Percentiles rank a stretch among this genome's conserved stretches.
Evolutionary conservation across 2,329 filamentous ascomycete species (phyloP).

Genomic region (Sclerotinia subarctica): DNA sequence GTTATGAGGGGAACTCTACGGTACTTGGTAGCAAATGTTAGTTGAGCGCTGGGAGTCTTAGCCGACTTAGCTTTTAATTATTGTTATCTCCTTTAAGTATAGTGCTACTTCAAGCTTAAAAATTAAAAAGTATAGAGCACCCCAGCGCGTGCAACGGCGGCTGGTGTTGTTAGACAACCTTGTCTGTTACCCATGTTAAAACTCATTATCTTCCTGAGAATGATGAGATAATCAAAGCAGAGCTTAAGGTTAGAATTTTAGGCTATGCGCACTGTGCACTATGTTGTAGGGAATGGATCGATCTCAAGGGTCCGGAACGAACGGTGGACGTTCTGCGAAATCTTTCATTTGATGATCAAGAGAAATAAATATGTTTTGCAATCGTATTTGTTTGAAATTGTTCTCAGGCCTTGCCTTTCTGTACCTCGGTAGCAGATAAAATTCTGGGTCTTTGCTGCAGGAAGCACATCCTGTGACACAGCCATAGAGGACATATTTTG

Average conservation of each 20-base stretch:
- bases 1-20: conserved; percentile 11
- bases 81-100: not conserved
- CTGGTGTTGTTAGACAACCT: conserved; percentile 16
- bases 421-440: not conserved
- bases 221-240: not conserved
- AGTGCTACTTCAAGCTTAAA: conserved; percentile 13
- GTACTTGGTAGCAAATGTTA: conserved; percentile 14
- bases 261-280: conserved; percentile 8
- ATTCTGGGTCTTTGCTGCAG: not conserved
- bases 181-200: not conserved
- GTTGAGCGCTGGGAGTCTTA: conserved; percentile 5
- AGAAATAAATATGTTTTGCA: not conserved
- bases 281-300: not conserved
- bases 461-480: conserved; percentile 8
- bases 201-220: not conserved
- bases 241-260: not conserved
- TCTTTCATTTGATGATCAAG: conserved; percentile 9
- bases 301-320: conserved; percentile 12
- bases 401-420: not conserved
- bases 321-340: not conserved
- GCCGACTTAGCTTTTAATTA: not conserved
- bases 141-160: conserved; percentile 16
- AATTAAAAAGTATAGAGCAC: conserved; percentile 1
- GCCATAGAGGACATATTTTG: not conserved
- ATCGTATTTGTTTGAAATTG: not conserved